Evolutionary conservation across 78 protist genomes (phyloP).

Genomic region (Guillardia theta): DNA sequence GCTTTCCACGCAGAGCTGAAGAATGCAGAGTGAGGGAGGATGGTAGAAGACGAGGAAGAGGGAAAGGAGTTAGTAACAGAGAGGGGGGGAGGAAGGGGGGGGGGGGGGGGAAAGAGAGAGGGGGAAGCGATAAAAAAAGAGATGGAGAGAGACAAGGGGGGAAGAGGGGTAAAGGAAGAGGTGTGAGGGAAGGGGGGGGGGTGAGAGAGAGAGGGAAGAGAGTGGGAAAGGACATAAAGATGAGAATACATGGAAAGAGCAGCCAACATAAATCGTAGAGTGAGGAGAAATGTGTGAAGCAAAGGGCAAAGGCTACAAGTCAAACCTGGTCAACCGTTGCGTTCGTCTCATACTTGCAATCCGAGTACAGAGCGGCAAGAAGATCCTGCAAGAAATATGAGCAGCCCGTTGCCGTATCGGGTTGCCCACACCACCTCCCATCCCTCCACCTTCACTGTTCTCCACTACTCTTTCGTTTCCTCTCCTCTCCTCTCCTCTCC

Average conservation of each 20-base stretch:
- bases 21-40: background rate
- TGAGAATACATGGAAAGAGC: too few relatives aligned
- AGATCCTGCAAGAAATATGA: too few relatives aligned
- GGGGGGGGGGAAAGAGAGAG: background rate
- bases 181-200: background rate
- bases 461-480: too few relatives aligned
- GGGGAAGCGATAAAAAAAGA: background rate
- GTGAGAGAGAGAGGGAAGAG: background rate
- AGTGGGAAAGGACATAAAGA: background rate
- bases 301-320: too few relatives aligned
- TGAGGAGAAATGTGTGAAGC: too few relatives aligned
- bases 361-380: background rate
- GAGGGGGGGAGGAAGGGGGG: background rate
- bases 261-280: too few relatives aligned
- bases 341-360: conserved; percentile 5
- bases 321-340: background rate
- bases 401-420: too few relatives aligned
- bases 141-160: background rate
- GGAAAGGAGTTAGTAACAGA: background rate
- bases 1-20: background rate
- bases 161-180: background rate
- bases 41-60: background rate
- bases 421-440: too few relatives aligned
- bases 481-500: too few relatives aligned
- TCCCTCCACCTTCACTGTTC: too few relatives aligned